A percentile compares a stretch with the other conserved stretches of the same genome.
Conservation (phyloP, 2,329 filamentous ascomycete species). For the Epichloe amarillans region DNA sequence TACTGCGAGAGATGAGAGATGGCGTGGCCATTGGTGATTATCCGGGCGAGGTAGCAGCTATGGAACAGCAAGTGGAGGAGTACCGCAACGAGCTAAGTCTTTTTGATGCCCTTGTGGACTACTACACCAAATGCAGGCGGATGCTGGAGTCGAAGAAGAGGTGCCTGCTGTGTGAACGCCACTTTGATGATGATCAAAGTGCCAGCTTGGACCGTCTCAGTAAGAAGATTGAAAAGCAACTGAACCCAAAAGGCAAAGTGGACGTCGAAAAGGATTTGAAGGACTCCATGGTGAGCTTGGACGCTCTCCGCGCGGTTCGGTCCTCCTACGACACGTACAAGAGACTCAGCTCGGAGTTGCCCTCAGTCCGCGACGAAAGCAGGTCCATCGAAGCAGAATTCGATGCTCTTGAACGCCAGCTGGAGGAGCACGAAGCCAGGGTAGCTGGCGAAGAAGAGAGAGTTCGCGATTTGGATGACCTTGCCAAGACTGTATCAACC, state of each 20-base stretch:
- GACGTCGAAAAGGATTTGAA: conserved; percentile 50
- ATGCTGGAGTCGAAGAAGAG: conserved; percentile 53
- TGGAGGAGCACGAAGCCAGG: conserved; percentile 54
- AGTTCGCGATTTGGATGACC: conserved; percentile 59
- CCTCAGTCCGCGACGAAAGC: conserved; percentile 51
- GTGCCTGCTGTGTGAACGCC: conserved; percentile 64
- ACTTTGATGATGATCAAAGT: conserved; percentile 47
- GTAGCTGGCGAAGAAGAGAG: conserved; percentile 52
- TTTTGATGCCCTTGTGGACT: conserved; percentile 55
- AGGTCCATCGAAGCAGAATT: conserved; percentile 48
- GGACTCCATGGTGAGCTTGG: conserved; percentile 34
- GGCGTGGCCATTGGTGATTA: conserved; percentile 41
- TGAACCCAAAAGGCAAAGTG: conserved; percentile 48
- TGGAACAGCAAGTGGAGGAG: conserved; percentile 44
- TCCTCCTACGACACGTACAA: conserved; percentile 62
- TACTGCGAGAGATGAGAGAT: conserved; percentile 31
- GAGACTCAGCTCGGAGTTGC: conserved; percentile 59
- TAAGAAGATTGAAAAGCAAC: conserved; percentile 50
- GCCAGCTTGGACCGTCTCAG: conserved; percentile 49
- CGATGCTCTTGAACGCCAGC: conserved; percentile 41
- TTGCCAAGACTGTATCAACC: conserved; percentile 61
- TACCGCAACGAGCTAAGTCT: conserved; percentile 55
- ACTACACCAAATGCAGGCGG: conserved; percentile 55
- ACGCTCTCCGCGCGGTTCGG: conserved; percentile 47
- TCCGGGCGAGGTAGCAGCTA: conserved; percentile 33